Evolutionary conservation across 805 yeast genomes (phyloP).

Genomic region (Clavispora asparagi): DNA sequence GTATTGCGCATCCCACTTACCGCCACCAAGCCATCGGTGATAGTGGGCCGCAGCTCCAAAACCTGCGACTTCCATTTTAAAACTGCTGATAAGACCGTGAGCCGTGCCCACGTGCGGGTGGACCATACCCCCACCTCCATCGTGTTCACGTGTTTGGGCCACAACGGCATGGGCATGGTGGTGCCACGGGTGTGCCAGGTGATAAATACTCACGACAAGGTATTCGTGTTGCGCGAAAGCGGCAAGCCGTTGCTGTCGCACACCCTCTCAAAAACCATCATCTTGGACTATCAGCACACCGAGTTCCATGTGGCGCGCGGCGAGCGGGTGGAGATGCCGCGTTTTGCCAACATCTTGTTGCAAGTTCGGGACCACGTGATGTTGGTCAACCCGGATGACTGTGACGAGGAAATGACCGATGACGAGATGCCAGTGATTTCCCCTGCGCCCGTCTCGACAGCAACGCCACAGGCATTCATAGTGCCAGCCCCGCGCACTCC

Average conservation of each 20-base stretch:
- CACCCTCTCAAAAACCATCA: constrained; percentile 32
- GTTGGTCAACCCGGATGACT: constrained; percentile 44
- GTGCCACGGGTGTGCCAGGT: constrained; percentile 49
- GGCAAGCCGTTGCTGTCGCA: constrained; percentile 17
- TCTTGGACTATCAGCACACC: constrained; percentile 38
- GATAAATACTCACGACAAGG: constrained; percentile 17
- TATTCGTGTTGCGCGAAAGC: constrained; percentile 17
- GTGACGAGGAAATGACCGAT: constrained; percentile 40
- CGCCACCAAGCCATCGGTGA: constrained; percentile 29
- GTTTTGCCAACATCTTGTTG: constrained; percentile 53
- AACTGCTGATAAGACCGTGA: constrained; percentile 49
- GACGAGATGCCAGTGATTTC: constrained; percentile 28
- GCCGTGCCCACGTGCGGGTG: constrained; percentile 60
- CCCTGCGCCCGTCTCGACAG: neutral
- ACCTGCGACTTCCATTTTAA: constrained; percentile 46
- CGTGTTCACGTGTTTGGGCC: constrained; percentile 66
- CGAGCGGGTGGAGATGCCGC: constrained; percentile 64
- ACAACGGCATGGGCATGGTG: constrained; percentile 69
- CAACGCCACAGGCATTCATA: neutral
- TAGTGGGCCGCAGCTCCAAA: constrained; percentile 66
- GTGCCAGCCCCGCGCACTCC: constrained; percentile 4
- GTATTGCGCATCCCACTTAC: constrained; percentile 39
- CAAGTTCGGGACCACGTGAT: constrained; percentile 69
- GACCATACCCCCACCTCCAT: constrained; percentile 42
- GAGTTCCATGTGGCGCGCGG: constrained; percentile 54